Evolutionary conservation across 228 moss, liverwort and hornwort species (phyloP), one percentile per base, ranked within the genome.

Genomic region (Sphagnum magellanicum): DNA sequence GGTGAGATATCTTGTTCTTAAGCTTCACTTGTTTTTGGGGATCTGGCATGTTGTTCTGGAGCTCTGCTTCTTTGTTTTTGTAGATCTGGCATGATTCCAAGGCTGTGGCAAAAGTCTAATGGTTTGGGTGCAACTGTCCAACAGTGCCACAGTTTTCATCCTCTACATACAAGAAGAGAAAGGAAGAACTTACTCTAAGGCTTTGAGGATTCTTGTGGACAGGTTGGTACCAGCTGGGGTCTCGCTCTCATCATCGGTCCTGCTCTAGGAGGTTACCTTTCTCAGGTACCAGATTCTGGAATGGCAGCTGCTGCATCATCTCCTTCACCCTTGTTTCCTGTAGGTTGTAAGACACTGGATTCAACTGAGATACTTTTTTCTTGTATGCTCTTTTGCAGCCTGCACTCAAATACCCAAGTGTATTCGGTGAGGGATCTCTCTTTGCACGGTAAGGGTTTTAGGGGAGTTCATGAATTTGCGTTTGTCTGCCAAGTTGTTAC

Each of bases 191-290:
- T 32, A 32, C 32, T 32, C 32, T 32, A 32, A 32, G 32, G 32
- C 32, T 32, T 2, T 32, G 32, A 32, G 32, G 32, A 4, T 50
- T 63, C 14, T 59, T 0, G 17, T 63, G 11, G 11, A 64, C 82
- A 91, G 91, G 79, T 89, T 53, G 89, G 87, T 52, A 89, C 87
- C 5, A 73, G 71, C 57, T 89, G 89, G 89, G 81, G 89, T 68
- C 74, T 92, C 15, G 89, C 85, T 16, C 80, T 92, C 70, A 91
- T 93, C 59, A 71, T 97, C 63, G 93, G 97, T 64, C 97, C 97
- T n/a, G 88, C 97, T 9, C 64, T 93, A 50, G 97, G 97, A 32
- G 97, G 97, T 51, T 97, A 88, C 71, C 74, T 93, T 15, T 78
- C 93, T 10, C 91, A 91, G 85, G 95, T 95, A 78, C 63, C 12